Base-by-base conservation (phyloP, 2,329 filamentous ascomycete species). In the Amauroascus verrucosus region DNA sequence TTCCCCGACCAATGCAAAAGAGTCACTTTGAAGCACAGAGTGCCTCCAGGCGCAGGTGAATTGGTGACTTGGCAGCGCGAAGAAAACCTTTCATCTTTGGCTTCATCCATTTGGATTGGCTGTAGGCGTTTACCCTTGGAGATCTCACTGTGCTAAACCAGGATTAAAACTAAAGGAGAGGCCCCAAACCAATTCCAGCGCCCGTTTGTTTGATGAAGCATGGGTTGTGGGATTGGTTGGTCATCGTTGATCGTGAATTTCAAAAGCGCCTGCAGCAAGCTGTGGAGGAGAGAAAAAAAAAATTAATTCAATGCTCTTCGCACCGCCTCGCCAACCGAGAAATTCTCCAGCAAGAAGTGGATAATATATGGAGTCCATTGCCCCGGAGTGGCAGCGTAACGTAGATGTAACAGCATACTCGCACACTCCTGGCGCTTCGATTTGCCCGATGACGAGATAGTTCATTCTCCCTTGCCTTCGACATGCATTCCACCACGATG, bases 61-160 rank as follows among this genome's bases (percentile, higher is more conserved):
- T 33, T 26, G 24, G 35, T 50, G 48, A 43, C 48, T 51, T 51
- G 48, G 48, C 48, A n/a, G 20, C 30, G 38, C 48, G n/a, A 22
- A 32, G 9, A 13, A 43, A 14, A 16, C 4, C 20, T 24, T 2
- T 18, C 33, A 40, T 40, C 37, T 13, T 8, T 33, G 28, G 33
- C 14, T 43, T 43, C 48, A 35, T n/a, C 9, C n/a, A 13, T 16
- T 11, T 18, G 16, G 38, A 41, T 43, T 43, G 35, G 38, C 47
- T 40, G 47, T 13, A 6, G 14, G 4, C 1, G 33, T 13, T 26
- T 38, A 20, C 33, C 32, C 16, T 8, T 38, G 4, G 28, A 38
- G 22, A 35, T 47, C n/a, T 47, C 45, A 41, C 28, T 50, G n/a
- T 33, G 35, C 14, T 13, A n/a, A 30, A 13, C 35, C 20, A 35